Evolutionary conservation across 495 filamentous ascomycete genomes (phyloP).

Genomic region (Coniosporium apollinis): DNA sequence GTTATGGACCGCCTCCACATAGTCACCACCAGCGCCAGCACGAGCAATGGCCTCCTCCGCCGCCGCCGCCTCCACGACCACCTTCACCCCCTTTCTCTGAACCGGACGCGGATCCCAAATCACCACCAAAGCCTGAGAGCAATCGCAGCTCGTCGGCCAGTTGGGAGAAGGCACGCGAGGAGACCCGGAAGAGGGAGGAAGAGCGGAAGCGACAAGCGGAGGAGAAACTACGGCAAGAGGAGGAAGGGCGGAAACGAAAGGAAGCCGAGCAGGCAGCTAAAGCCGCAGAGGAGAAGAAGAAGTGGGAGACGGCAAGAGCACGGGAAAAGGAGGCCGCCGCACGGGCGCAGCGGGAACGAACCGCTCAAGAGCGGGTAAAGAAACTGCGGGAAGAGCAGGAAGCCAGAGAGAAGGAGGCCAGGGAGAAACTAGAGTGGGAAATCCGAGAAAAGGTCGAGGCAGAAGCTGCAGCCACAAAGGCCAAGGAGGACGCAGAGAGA

Average conservation of each 20-base stretch:
- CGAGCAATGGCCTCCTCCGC: slow-evolving; percentile 7
- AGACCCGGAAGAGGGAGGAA: slow-evolving; percentile 43
- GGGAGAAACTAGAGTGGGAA: slow-evolving; percentile 18
- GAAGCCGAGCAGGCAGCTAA: slow-evolving; percentile 24
- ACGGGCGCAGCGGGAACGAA: slow-evolving; percentile 25
- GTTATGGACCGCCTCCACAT: slow-evolving; percentile 2
- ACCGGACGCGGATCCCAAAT: slow-evolving; percentile 13
- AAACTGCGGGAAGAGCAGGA: slow-evolving; percentile 31
- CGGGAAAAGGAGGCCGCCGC: slow-evolving; percentile 26
- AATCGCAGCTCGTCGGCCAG: slow-evolving; percentile 19
- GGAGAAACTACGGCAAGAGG: slow-evolving; percentile 32
- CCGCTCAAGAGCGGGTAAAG: slow-evolving; percentile 25
- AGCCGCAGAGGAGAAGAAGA: slow-evolving; percentile 26
- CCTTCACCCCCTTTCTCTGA: no score
- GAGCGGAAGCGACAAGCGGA: slow-evolving; percentile 40
- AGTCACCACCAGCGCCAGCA: slow-evolving; percentile 1
- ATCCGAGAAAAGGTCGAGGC: slow-evolving; percentile 16
- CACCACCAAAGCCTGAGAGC: slow-evolving; percentile 15
- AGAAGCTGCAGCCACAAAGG: slow-evolving; percentile 17
- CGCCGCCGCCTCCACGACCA: slow-evolving; percentile 3
- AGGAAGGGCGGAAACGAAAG: slow-evolving; percentile 20
- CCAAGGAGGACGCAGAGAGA: slow-evolving; percentile 11
- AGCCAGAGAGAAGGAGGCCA: slow-evolving; percentile 26
- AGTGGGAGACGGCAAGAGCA: slow-evolving; percentile 27
- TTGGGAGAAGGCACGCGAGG: slow-evolving; percentile 59